phyloP scores from a whole-genome alignment of 116 monocot species.

The Dioscorea cayenensis region DNA sequence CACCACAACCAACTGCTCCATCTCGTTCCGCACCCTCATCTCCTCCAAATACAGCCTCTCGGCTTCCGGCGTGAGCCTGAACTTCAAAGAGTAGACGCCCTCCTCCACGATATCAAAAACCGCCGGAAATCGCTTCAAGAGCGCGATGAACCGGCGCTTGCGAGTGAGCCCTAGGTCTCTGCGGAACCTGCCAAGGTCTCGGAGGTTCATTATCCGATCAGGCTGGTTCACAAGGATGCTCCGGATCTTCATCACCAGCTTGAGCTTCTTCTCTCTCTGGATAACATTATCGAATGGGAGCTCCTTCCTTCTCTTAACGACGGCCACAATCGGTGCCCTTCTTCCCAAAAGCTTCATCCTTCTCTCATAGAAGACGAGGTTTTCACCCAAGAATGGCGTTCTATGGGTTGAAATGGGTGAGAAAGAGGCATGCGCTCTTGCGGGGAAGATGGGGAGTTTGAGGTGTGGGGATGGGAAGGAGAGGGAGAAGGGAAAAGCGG shows the following conservation, averaged over 20 bases:
- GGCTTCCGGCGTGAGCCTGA: constrained; percentile 72
- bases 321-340: constrained; percentile 27
- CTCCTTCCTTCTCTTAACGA: constrained; percentile 84
- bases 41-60: constrained; percentile 87
- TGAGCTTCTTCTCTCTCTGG: constrained; percentile 96
- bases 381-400: constrained; percentile 39
- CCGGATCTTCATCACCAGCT: constrained; percentile 85
- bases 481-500: constrained; percentile 8
- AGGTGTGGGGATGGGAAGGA: constrained; percentile 6
- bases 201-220: constrained; percentile 82
- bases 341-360: constrained; percentile 1
- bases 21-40: constrained; percentile 67
- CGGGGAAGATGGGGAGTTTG: constrained; percentile 5
- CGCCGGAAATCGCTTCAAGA: constrained; percentile 73
- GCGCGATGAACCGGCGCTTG: constrained; percentile 86
- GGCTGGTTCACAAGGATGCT: constrained; percentile 89
- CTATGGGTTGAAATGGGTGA: constrained; percentile 9
- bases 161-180: constrained; percentile 76
- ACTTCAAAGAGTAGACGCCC: constrained; percentile 85
- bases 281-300: constrained; percentile 87
- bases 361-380: constrained; percentile 17
- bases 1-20: constrained; percentile 58
- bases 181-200: constrained; percentile 66
- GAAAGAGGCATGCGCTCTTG: constrained; percentile 12
- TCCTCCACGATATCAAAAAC: constrained; percentile 97